A percentile compares a stretch with the other conserved stretches of the same genome.
These are phyloP conservation scores for Chalciporus pseudorubinellus DNA, from an alignment of 768 basidiomycete genomes.

Conservation along the genomic window DNA sequence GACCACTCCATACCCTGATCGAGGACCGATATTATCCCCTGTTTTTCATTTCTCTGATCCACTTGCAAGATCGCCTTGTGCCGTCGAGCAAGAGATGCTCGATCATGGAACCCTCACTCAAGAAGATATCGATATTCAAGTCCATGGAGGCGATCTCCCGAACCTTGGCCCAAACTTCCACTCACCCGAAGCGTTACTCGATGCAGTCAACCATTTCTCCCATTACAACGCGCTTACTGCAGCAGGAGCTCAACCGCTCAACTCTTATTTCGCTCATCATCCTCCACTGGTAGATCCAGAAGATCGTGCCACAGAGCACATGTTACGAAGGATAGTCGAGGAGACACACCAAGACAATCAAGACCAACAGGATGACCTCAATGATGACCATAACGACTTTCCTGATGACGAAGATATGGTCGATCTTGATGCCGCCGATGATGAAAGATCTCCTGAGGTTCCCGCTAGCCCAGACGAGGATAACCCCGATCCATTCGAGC, in stretches of 20 bases:
- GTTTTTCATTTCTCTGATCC: neutral
- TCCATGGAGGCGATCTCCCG: neutral
- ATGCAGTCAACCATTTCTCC: neutral
- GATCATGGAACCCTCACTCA: neutral
- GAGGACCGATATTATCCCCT: neutral
- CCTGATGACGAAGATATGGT: no score
- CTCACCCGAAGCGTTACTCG: neutral
- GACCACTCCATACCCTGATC: neutral
- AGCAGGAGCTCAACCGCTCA: neutral
- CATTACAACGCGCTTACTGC: neutral
- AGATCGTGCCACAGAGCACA: neutral
- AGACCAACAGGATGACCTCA: neutral
- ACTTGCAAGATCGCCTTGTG: neutral
- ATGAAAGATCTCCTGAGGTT: neutral
- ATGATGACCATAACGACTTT: neutral
- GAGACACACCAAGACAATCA: no score
- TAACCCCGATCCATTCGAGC: neutral
- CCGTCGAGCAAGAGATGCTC: slow-evolving; percentile 5
- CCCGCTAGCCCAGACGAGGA: neutral
- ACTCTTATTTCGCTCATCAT: neutral
- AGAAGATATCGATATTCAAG: slow-evolving; percentile 4
- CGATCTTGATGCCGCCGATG: no score
- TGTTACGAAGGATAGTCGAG: neutral
- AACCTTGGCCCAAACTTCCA: slow-evolving; percentile 8
- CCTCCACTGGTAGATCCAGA: neutral